Evolutionary conservation across 768 basidiomycete genomes (phyloP).

Genomic region (Lactarius hengduanensis): DNA sequence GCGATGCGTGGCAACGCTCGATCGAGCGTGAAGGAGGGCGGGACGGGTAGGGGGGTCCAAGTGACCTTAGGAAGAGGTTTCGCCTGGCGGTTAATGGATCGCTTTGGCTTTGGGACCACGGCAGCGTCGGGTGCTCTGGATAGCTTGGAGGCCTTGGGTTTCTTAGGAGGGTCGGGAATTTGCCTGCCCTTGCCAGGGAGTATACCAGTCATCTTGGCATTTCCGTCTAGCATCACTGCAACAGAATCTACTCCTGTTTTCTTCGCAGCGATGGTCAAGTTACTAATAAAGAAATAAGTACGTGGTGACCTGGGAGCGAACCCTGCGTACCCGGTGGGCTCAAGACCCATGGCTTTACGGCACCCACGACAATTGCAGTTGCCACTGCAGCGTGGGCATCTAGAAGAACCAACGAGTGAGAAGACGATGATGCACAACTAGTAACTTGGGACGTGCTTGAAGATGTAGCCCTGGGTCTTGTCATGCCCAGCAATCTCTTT

Average conservation of each 20-base stretch:
- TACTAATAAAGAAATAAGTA: constrained; percentile 33
- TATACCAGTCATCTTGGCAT: constrained; percentile 37
- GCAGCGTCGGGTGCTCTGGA: constrained; percentile 24
- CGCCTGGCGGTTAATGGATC: constrained; percentile 21
- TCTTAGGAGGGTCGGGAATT: constrained; percentile 19
- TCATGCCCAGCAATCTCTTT: constrained; percentile 35
- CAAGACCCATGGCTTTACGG: constrained; percentile 60
- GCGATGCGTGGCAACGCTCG: constrained; percentile 61
- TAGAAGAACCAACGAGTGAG: constrained; percentile 33
- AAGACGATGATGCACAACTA: constrained; percentile 11
- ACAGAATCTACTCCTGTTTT: constrained; percentile 41
- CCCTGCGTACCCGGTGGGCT: constrained; percentile 53
- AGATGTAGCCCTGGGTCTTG: constrained; percentile 42
- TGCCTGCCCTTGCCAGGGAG: constrained; percentile 34
- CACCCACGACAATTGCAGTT: constrained; percentile 68
- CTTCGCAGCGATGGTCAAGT: constrained; percentile 40
- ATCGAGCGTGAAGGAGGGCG: constrained; percentile 42
- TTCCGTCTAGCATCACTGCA: constrained; percentile 38
- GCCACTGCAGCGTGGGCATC: constrained; percentile 68
- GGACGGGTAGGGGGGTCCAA: constrained; percentile 51
- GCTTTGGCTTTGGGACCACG: constrained; percentile 25
- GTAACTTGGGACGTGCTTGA: constrained; percentile 44
- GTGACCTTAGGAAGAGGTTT: constrained; percentile 45
- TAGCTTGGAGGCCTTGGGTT: constrained; percentile 30
- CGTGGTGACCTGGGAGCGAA: neutral